A percentile compares a stretch with the other conserved stretches of the same genome.
phyloP scores from a whole-genome alignment of 2,329 filamentous ascomycete species.

The Zasmidium citrigriseum region DNA sequence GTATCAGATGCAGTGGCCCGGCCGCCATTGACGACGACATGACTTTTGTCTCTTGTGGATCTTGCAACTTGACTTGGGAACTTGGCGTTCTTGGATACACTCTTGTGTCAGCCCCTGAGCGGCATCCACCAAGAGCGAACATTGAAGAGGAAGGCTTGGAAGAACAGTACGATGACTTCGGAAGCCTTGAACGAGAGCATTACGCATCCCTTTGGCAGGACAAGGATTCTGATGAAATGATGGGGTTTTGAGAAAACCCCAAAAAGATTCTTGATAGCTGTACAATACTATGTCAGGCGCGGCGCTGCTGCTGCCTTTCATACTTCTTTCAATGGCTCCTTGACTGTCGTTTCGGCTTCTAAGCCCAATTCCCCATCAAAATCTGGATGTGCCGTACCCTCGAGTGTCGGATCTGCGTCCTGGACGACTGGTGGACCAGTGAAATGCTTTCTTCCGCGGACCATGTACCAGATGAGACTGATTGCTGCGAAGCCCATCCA shows the following conservation, averaged over 20 bases:
- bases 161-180: constrained; percentile 16
- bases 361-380: constrained; percentile 27
- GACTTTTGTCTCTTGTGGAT: constrained; percentile 30
- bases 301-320: neutral
- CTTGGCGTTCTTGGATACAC: constrained; percentile 44
- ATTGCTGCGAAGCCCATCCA: constrained; percentile 36
- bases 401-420: constrained; percentile 30
- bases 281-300: no score
- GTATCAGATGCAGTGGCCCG: constrained; percentile 41
- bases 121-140: neutral
- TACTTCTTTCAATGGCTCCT: constrained; percentile 1
- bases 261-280: no score
- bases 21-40: constrained; percentile 23
- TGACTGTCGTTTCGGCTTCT: constrained; percentile 2
- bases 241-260: neutral
- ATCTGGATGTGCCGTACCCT: constrained; percentile 23
- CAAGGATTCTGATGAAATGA: neutral
- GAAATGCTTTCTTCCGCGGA: constrained; percentile 36
- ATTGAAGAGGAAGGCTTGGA: neutral
- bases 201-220: constrained; percentile 17
- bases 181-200: constrained; percentile 15
- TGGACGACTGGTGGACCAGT: constrained; percentile 36
- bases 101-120: constrained; percentile 6
- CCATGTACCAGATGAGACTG: constrained; percentile 36
- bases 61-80: constrained; percentile 40